phyloP scores from a whole-genome alignment of 768 basidiomycete genomes.

The Xerocomellus dryophilus region DNA sequence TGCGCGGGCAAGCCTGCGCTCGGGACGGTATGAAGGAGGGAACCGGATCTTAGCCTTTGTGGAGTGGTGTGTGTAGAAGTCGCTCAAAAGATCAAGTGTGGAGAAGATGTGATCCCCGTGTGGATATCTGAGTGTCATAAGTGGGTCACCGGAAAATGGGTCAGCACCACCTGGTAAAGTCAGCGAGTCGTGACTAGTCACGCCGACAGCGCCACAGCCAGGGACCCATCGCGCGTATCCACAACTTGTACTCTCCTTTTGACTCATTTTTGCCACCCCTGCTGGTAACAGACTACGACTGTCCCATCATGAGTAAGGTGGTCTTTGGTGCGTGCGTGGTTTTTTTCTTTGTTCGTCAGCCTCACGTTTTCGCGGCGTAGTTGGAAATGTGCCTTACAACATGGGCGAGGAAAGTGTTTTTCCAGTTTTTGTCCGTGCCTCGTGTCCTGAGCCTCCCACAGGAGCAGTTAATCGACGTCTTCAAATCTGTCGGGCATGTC shows the following conservation, averaged over 20 bases:
- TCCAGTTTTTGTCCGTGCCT: background rate
- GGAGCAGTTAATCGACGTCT: conserved; percentile 85
- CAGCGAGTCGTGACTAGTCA: too few species aligned
- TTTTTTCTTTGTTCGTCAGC: background rate
- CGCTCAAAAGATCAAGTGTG: background rate
- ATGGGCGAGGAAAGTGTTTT: conserved; percentile 63
- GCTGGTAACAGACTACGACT: background rate
- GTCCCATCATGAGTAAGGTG: conserved; percentile 57
- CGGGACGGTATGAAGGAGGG: too few species aligned
- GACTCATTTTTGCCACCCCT: background rate
- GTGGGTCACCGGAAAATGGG: background rate
- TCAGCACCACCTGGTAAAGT: too few species aligned
- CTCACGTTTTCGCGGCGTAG: conserved; percentile 34
- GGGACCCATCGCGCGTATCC: background rate
- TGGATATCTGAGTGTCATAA: background rate
- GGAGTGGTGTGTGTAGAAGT: background rate
- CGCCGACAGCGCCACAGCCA: conserved; percentile 4
- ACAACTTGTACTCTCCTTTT: background rate
- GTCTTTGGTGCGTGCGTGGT: conserved; percentile 56
- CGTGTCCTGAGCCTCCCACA: conserved; percentile 24
- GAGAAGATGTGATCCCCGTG: conserved; percentile 1
- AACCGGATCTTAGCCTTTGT: background rate
- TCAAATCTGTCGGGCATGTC: conserved; percentile 85
- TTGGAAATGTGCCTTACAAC: conserved; percentile 88
- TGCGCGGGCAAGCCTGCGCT: too few species aligned